Evolutionary conservation across 2,329 filamentous ascomycete species (phyloP), one percentile per base, ranked within the genome.

Genomic region (Sporothrix dimorphospora): DNA sequence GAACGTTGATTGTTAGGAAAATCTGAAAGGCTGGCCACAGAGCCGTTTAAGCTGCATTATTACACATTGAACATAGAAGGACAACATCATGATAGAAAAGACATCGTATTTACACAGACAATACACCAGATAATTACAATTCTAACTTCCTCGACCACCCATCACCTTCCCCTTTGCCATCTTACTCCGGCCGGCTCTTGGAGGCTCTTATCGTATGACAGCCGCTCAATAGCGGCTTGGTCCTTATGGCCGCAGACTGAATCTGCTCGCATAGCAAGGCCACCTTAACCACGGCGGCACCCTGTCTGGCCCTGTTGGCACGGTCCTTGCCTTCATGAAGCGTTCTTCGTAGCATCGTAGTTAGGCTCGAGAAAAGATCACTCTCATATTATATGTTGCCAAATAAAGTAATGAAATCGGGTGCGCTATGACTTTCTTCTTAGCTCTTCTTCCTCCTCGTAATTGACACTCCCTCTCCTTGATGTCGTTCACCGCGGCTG

Each of bases 401-500:
- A 38, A 59, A 63, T 16, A 27, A 45, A 27, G n/a, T 45, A 45
- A 5, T 14, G 1, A 27, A 7, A 8, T 27, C 38, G 38, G n/a
- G 38, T 12, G 45, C 49, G 63, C 42, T 16, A 42, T 27, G 19
- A 9, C 24, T 4, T 21, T 9, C 27, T 61, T 7, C 30, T 27
- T 19, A n/a, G 12, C 38, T 21, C 24, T 27, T 19, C 3, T 4
- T 47, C 7, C 14, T 49, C 12, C n/a, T 65, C 27, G 27, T 42
- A 3, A 5, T 45, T 16, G 2, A 8, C 11, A 8, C 11, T 34
- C 38, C 8, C 38, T 3, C 11, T 45, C 16, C 16, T 42, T 19
- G 14, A 16, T 30, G 24, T 34, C 24, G 8, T 63, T 71, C 69
- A 72, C 19, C 67, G 72, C 42, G 51, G 67, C 42, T 21, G 57